Base-by-base conservation (phyloP, 306 rosid genomes). In the Rosa multiflora region DNA sequence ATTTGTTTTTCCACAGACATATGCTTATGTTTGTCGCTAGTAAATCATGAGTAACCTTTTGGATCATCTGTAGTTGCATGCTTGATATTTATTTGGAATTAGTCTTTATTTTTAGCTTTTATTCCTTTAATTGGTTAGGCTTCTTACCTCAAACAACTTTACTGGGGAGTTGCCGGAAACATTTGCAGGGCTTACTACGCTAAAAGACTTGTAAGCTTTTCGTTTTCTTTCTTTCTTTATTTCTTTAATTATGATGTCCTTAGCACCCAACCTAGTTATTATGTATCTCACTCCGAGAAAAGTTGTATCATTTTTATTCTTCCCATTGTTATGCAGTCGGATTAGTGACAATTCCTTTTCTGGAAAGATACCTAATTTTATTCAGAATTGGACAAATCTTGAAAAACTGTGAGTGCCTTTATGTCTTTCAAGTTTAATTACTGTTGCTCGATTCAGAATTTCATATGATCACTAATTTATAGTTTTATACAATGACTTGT, bases 131-230 rank as follows among this genome's bases (percentile, higher is more conserved):
- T 80, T 32, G 7, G 63, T 12, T 74, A 91, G 98, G 79, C 76
- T 72, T 67, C 83, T 94, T 32, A 71, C 84, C 44, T 91, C 97
- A 21, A 93, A 93, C 82, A 87, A 91, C 35, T 87, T 93, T 74
- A 81, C 82, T 9, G 97, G 97, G 77, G 89, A 82, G 47, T 75
- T 93, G 58, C 98, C 98, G n/a, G 3, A 70, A 29, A 77, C 93
- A 79, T 79, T 88, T 71, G 91, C 82, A 58, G 73, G 52, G 43
- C 89, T 93, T 42, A 71, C 85, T 47, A 21, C 87, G 52, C 48
- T 93, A 80, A 68, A 3, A 61, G 89, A 88, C 70, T 40, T 89
- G 98, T 91, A 89, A 89, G 98, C 7, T 20, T 73, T 44, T 32
- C 56, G 48, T 21, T 10, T 14, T 78, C 1, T 61, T 18, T 43